Evolutionary conservation across 805 yeast genomes (phyloP).

Genomic region (Candida silvatica): DNA sequence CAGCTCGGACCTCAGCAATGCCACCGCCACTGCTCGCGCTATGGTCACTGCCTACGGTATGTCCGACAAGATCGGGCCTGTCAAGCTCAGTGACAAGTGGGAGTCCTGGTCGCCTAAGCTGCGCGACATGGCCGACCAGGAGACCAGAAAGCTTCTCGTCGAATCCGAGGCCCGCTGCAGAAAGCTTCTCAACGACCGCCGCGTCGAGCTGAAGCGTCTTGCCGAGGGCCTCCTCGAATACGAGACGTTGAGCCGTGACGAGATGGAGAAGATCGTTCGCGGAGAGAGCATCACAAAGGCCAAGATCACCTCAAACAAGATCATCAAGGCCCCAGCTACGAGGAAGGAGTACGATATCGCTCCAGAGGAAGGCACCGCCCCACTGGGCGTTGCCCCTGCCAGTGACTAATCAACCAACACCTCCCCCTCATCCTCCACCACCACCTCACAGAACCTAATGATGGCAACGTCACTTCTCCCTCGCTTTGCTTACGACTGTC

Average conservation of each 20-base stretch:
- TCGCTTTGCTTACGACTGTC: too few species aligned
- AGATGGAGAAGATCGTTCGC: constrained; percentile 74
- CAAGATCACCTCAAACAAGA: constrained; percentile 66
- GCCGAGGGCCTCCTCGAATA: constrained; percentile 93
- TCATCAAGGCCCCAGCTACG: constrained; percentile 39
- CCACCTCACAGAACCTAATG: too few species aligned
- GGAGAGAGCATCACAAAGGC: constrained; percentile 71
- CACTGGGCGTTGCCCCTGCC: neutral
- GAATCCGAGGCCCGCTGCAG: constrained; percentile 78
- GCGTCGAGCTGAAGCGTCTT: constrained; percentile 68
- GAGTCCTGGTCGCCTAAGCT: constrained; percentile 88
- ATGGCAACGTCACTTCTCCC: too few species aligned
- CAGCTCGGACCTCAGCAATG: constrained; percentile 81
- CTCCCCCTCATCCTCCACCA: too few species aligned
- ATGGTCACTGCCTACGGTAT: constrained; percentile 97
- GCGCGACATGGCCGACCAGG: constrained; percentile 86
- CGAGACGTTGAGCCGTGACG: constrained; percentile 88
- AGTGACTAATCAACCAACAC: too few species aligned
- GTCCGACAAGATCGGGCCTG: constrained; percentile 92
- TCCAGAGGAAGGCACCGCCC: constrained; percentile 21
- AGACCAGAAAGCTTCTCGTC: constrained; percentile 68
- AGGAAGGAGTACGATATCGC: constrained; percentile 26
- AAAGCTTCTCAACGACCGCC: constrained; percentile 48
- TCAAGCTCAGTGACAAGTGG: constrained; percentile 85
- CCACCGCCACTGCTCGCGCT: constrained; percentile 89